Evolutionary conservation across 352 stramenopile genomes (phyloP), one percentile per base, ranked within the genome.

Genomic region (Plasmopara viticola): DNA sequence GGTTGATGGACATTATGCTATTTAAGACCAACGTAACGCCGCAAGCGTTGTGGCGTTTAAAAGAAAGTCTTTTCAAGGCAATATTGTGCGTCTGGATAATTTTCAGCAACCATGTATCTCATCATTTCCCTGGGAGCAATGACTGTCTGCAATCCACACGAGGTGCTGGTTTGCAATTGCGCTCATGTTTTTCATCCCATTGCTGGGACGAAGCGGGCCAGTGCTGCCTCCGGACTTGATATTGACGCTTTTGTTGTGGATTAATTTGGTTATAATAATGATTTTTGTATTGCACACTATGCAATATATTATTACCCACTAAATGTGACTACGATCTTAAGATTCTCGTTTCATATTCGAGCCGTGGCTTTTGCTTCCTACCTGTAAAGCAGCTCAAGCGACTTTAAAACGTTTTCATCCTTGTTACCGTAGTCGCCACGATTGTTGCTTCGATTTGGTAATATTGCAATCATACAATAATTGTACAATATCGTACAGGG

Each of bases 351-450:
- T 86, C 78, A 38, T 86, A 79, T 65, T 70, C 70, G 5, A 62
- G 70, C 0, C 78, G 78, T 10, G 78, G 88, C 25, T 86, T 90
- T 59, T 90, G 80, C 68, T 86, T 86, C 42, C 58, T 88, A 2
- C 58, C 67, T 17, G 52, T 60, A 2, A 64, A 65, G n/a, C 60
- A 74, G n/a, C 60, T 87, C 2, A 53, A 60, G 10, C 9, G 46
- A 7, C 20, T 84, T 12, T 72, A 69, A 17, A 78, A 82, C 35
- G 12, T 58, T 18, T 63, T 72, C 15, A 53, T 83, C 4, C n/a
- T 66, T 8, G 34, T 74, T n/a, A 74, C 71, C 2, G 39, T 78
- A n/a, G 33, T 44, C 13, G 59, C 58, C 2, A 60, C 79, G 10
- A 57, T 71, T 13, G 55, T 86, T 40, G 77, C 74, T 40, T 84